Base-by-base conservation (phyloP, 2,329 filamentous ascomycete genomes). In the Apiospora phragmitis region DNA sequence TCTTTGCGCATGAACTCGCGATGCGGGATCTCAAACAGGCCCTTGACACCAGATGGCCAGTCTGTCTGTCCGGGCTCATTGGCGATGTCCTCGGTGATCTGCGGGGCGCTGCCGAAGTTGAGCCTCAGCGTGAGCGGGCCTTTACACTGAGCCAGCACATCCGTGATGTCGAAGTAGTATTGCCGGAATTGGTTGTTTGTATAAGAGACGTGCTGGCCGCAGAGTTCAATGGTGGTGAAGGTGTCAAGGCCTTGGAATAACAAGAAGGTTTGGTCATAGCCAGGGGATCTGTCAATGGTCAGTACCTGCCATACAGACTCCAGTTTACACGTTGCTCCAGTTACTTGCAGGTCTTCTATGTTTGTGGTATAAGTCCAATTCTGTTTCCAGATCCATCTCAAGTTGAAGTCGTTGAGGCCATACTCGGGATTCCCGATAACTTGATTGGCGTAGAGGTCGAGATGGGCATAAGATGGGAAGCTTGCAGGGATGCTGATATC, bases 181-280 rank as follows among this genome's bases (percentile, higher is more conserved):
- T 91, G 88, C 1, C 88, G 83, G 74, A 91, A 91, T 75, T 91
- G 89, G 72, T 91, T 91, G 74, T 90, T 83, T 0, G 89, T 90
- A 8, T 82, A 83, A 2, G 86, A 89, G 4, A 91, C 83, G 68
- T 83, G 79, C 29, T 87, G 77, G 0, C 83, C 85, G 72, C 89
- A 91, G 45, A 91, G 81, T 8, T 83, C 81, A 65, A 91, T 84
- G 12, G 85, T 85, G 7, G 88, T 82, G 73, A 90, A 90, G 0
- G 89, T 91, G 73, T 91, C 89, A 2, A 91, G 81, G 8, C 89
- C 89, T 70, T 91, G 85, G 79, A 91, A 91, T 0, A 90, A 80
- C 1, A 91, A 83, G 82, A 85, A 90, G 18, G 55, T 38, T n/a
- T 62, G 55, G 8, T 62, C 55, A 38, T 62, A 38, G 18, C 21